Percentiles rank a stretch among this genome's conserved stretches.
phyloP scores from a whole-genome alignment of 805 yeast species.

The Babjeviella inositovora region DNA sequence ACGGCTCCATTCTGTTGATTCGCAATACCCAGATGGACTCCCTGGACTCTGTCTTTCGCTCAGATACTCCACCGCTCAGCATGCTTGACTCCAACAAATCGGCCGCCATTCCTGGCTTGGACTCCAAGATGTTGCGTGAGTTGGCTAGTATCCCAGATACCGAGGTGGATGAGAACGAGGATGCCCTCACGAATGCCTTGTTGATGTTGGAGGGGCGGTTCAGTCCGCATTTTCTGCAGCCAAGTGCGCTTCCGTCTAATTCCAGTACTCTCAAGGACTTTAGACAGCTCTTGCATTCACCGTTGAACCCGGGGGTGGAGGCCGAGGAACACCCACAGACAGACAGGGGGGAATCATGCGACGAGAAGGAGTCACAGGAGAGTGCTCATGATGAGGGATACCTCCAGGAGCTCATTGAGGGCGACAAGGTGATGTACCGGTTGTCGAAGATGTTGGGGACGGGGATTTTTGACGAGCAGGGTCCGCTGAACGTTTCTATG shows the following conservation, averaged over 20 bases:
- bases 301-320: constrained; percentile 1
- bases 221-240: constrained; percentile 1
- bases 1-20: constrained; percentile 4
- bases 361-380: background rate
- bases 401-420: constrained; percentile 4
- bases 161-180: constrained; percentile 42
- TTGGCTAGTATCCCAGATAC: constrained; percentile 79
- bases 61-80: constrained; percentile 3
- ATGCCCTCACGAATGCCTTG: constrained; percentile 64
- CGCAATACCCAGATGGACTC: constrained; percentile 4
- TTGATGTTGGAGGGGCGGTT: constrained; percentile 66
- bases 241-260: background rate
- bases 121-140: constrained; percentile 49
- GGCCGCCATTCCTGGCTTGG: constrained; percentile 26
- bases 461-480: constrained; percentile 2
- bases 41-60: constrained; percentile 4
- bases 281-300: constrained; percentile 1
- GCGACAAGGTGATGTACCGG: constrained; percentile 5
- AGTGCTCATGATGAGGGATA: constrained; percentile 8
- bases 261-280: constrained; percentile 5
- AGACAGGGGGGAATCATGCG: background rate
- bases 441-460: constrained; percentile 3
- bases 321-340: background rate
- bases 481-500: background rate
- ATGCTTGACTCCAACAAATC: constrained; percentile 12